Conservation (phyloP, 768 basidiomycete species). For the Collybia sordida region DNA sequence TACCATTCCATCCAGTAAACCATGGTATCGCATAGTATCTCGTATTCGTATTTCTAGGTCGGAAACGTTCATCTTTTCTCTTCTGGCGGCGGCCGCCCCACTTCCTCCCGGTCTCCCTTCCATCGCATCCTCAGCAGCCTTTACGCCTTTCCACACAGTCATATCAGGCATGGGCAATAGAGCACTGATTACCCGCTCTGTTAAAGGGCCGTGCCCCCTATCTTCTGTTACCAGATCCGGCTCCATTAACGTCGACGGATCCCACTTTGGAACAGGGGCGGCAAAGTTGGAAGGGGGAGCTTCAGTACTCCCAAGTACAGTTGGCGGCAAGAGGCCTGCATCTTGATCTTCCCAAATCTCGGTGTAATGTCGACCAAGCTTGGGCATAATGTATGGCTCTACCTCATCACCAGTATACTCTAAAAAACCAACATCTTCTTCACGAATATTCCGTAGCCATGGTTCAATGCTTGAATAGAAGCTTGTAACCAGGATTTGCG, state of each 20-base stretch:
- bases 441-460: slow-evolving; percentile 85
- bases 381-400: slow-evolving; percentile 84
- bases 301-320: slow-evolving; percentile 26
- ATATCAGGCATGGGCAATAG: slow-evolving; percentile 69
- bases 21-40: slow-evolving; percentile 78
- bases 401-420: slow-evolving; percentile 90
- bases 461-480: slow-evolving; percentile 91
- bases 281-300: slow-evolving; percentile 37
- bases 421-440: slow-evolving; percentile 95
- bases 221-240: slow-evolving; percentile 69
- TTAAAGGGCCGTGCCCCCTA: slow-evolving; percentile 82
- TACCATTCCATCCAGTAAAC: slow-evolving; percentile 52
- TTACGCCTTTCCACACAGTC: slow-evolving; percentile 71
- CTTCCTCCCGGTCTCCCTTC: slow-evolving; percentile 81
- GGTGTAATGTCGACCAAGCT: slow-evolving; percentile 82
- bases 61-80: slow-evolving; percentile 74
- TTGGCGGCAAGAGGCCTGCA: slow-evolving; percentile 35
- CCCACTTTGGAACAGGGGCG: slow-evolving; percentile 71
- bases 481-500: slow-evolving; percentile 68
- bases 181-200: slow-evolving; percentile 80
- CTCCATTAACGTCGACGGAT: slow-evolving; percentile 79
- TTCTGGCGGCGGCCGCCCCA: slow-evolving; percentile 71
- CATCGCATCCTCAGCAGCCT: slow-evolving; percentile 83
- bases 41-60: slow-evolving; percentile 76
- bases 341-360: slow-evolving; percentile 96